These are phyloP conservation scores for Talaromyces islandicus DNA, from an alignment of 2,329 filamentous ascomycete species.

Conservation along the genomic window DNA sequence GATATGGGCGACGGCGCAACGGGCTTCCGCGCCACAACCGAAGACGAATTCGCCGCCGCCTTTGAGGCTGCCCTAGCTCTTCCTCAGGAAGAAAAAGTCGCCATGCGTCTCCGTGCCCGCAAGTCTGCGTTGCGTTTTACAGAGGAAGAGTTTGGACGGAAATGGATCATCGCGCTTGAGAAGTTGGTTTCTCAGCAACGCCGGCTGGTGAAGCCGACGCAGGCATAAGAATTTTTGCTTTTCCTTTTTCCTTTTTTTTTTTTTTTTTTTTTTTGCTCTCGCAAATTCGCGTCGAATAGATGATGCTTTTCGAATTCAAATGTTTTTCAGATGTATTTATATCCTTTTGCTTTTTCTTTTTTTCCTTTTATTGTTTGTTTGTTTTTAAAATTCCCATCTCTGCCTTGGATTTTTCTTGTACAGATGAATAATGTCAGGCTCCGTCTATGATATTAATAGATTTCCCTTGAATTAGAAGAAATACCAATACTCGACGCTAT, in stretches of 20 bases:
- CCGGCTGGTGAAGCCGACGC: background rate
- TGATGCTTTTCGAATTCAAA: background rate
- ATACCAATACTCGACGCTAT: background rate
- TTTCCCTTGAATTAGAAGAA: background rate
- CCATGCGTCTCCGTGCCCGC: constrained; percentile 69
- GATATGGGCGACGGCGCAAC: constrained; percentile 69
- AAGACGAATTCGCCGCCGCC: constrained; percentile 70
- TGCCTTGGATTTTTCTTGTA: background rate
- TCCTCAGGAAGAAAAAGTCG: constrained; percentile 55
- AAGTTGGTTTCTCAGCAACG: constrained; percentile 42
- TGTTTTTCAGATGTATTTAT: background rate
- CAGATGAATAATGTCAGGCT: background rate
- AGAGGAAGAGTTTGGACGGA: constrained; percentile 73
- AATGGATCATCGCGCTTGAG: constrained; percentile 72
- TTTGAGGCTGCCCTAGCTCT: constrained; percentile 73
- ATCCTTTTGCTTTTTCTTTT: background rate
- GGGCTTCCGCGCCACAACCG: constrained; percentile 81
- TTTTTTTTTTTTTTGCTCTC: background rate
- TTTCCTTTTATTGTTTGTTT: background rate
- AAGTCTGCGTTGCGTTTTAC: constrained; percentile 78
- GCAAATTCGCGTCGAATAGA: background rate
- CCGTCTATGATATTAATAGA: background rate
- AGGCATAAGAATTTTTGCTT: constrained; percentile 1
- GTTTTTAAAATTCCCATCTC: background rate
- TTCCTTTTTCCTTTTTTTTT: no score